These are phyloP conservation scores for Malus sylvestris DNA, from an alignment of 306 rosid genomes.

Conservation along the genomic window DNA sequence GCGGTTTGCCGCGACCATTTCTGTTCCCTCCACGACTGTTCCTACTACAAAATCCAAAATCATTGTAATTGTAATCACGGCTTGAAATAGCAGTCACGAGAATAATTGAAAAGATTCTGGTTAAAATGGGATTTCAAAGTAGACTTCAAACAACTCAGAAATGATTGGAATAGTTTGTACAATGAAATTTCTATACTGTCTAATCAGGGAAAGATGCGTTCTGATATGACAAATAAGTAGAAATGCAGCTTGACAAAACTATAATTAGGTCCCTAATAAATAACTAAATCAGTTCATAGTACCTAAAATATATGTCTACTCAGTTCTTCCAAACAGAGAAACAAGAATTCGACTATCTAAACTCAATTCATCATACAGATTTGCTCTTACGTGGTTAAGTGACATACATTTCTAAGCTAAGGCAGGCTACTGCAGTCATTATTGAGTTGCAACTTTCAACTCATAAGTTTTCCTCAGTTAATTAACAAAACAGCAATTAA, in stretches of 20 bases:
- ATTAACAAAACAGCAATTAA: not conserved
- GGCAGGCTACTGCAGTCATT: not conserved
- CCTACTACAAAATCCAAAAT: constrained; percentile 26
- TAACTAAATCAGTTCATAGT: not conserved
- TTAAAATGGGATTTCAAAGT: not conserved
- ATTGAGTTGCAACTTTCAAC: not conserved
- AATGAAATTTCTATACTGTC: not conserved
- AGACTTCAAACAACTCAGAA: not conserved
- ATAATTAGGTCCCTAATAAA: not conserved
- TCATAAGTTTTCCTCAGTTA: not conserved
- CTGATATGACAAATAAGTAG: not conserved
- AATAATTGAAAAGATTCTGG: not conserved
- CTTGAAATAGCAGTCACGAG: not conserved
- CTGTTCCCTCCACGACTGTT: constrained; percentile 50
- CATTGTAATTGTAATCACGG: not conserved
- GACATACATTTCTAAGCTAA: not conserved
- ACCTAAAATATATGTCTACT: not conserved
- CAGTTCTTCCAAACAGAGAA: not conserved
- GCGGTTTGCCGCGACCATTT: constrained; percentile 28
- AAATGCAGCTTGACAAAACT: not conserved
- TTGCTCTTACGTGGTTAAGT: not conserved
- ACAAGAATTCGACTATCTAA: not conserved
- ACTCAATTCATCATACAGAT: not conserved
- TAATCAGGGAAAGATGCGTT: not conserved
- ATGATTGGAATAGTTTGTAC: too few species aligned